Base-by-base conservation (phyloP, 1,284 basidiomycete genomes). In the Sporisorium sorghi region DNA sequence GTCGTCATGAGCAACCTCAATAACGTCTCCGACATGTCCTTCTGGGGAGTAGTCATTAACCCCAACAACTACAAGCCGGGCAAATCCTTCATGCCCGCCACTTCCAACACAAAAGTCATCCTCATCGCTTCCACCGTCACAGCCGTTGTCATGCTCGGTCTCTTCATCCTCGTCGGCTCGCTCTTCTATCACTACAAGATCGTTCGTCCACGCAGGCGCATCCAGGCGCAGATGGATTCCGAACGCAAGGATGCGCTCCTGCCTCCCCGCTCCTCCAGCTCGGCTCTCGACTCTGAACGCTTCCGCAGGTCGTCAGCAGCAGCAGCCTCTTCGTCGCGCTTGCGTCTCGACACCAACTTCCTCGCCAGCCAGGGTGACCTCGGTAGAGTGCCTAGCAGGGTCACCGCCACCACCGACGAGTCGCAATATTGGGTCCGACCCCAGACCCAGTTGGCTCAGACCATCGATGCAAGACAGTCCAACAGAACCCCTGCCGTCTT, bases 21-120 rank as follows among this genome's bases (percentile, higher is more conserved):
- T 52, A 53, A 65, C 42, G 10, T 46, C 35, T 32, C 66, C 24
- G 40, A 70, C 53, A 60, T 73, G 58, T 28, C 70, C 33, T 73
- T 73, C 32, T 73, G 68, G 66, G 66, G 61, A 24, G 58, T 65
- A 39, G 67, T 73, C 53, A 65, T 73, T 53, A 70, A 70, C 52
- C 66, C 68, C 6, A 61, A 70, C 61, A 67, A 73, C 47, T 73
- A 69, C 61, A 52, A 17, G 23, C 46, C 62, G 8, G 68, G 68
- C 42, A 67, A 55, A 21, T 66, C 68, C 2, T 73, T 70, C 55
- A 26, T 52, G 30, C 49, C 47, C 21, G 5, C 49, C 21, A 21
- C 30, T 7, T 53, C 48, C 55, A 61, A 71, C 35, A 48, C 59
- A 19, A 71, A 71, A 17, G 40, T 56, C 26, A 65, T 71, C 58